Evolutionary conservation across 2,329 filamentous ascomycete genomes (phyloP).

Genomic region (Trichoderma sp.): DNA sequence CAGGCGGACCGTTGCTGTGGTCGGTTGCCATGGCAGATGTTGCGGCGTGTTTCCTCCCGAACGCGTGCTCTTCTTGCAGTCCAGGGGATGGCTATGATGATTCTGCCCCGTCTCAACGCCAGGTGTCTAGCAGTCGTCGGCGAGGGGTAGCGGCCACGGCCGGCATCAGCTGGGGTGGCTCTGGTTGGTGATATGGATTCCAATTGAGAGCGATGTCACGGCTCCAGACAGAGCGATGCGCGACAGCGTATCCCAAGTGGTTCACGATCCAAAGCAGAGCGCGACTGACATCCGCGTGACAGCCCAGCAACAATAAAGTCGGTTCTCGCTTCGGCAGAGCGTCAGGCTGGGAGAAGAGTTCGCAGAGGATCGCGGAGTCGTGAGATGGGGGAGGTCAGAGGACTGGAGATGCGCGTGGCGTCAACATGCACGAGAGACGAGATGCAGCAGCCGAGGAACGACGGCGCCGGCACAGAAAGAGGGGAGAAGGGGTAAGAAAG

Average conservation of each 20-base stretch:
- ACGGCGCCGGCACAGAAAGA: conserved; percentile 7
- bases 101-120: conserved; percentile 34
- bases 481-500: neutral
- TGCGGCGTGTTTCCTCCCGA: conserved; percentile 27
- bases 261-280: conserved; percentile 27
- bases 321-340: conserved; percentile 16
- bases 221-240: conserved; percentile 25
- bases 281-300: conserved; percentile 33
- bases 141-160: conserved; percentile 36
- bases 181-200: conserved; percentile 25
- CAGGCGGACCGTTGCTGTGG: conserved; percentile 45
- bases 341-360: conserved; percentile 26
- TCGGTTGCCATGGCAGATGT: conserved; percentile 47
- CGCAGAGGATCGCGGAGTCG: conserved; percentile 33
- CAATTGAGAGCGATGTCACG: conserved; percentile 32
- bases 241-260: conserved; percentile 21
- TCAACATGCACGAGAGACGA: conserved; percentile 18
- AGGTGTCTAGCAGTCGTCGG: conserved; percentile 36
- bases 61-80: conserved; percentile 28
- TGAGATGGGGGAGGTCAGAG: conserved; percentile 30
- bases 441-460: neutral
- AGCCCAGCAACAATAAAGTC: conserved; percentile 26
- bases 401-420: conserved; percentile 23
- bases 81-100: conserved; percentile 28
- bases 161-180: conserved; percentile 40